Evolutionary conservation across 345 rosid species (phyloP).

Genomic region (Eutrema heterophyllum): DNA sequence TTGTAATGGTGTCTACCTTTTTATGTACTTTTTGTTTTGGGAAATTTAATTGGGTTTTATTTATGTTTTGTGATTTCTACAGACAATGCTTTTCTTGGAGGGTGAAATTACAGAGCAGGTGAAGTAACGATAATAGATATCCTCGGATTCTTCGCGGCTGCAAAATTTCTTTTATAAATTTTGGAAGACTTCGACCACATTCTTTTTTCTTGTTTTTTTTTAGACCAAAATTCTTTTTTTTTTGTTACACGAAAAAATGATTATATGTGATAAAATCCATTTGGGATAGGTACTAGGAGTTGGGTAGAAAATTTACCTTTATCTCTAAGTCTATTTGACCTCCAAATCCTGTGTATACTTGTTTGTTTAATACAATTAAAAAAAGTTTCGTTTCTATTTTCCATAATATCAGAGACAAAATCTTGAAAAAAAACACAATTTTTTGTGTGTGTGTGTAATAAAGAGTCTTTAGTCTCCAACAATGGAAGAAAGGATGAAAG

Average conservation of each 20-base stretch:
- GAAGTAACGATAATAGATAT: background rate
- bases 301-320: background rate
- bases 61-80: conserved; percentile 8
- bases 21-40: background rate
- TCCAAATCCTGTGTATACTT: background rate
- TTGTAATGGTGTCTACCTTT: background rate
- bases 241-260: background rate
- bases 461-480: background rate
- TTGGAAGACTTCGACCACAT: background rate
- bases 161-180: background rate
- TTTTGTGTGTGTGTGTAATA: background rate
- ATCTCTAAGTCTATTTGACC: background rate
- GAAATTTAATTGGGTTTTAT: background rate
- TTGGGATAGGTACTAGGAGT: background rate
- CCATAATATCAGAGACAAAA: background rate
- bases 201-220: background rate
- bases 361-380: too few relatives aligned
- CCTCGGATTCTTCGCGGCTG: background rate
- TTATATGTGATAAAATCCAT: background rate
- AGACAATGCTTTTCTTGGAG: conserved; percentile 25
- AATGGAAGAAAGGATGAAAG: background rate
- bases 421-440: background rate
- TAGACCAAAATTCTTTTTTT: too few relatives aligned
- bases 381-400: background rate
- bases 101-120: background rate